These are phyloP conservation scores for Ceratocystis papillata DNA, from an alignment of 2,329 filamentous ascomycete species.

Conservation along the genomic window DNA sequence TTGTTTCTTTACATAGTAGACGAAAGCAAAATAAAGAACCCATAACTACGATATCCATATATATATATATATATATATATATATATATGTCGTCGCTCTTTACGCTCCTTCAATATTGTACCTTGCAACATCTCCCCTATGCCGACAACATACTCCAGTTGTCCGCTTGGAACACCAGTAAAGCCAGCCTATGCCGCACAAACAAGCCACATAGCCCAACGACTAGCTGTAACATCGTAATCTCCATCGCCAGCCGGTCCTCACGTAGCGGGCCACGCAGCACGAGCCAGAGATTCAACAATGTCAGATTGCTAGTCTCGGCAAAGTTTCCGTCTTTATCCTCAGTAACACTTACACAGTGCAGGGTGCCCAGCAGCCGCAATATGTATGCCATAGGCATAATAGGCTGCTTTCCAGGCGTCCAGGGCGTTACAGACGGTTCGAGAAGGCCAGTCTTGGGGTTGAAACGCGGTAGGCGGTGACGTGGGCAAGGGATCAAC, in stretches of 20 bases:
- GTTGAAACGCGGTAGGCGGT: constrained; percentile 84
- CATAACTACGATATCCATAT: background rate
- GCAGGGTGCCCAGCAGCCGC: constrained; percentile 56
- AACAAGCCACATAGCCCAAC: constrained; percentile 76
- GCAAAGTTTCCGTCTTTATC: constrained; percentile 60
- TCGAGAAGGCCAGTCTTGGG: constrained; percentile 73
- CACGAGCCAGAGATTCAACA: constrained; percentile 92
- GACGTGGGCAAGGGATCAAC: constrained; percentile 80
- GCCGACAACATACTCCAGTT: constrained; percentile 39
- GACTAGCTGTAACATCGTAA: constrained; percentile 65
- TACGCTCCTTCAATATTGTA: background rate
- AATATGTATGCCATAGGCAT: constrained; percentile 52
- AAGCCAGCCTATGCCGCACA: constrained; percentile 71
- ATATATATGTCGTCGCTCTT: too few species aligned
- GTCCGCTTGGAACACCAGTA: constrained; percentile 82
- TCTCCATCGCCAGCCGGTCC: constrained; percentile 66
- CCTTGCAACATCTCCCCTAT: background rate
- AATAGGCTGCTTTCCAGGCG: constrained; percentile 54
- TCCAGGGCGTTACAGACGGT: constrained; percentile 71
- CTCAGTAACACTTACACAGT: constrained; percentile 55
- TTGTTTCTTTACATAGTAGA: constrained; percentile 1
- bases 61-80: background rate
- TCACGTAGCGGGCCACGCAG: constrained; percentile 89
- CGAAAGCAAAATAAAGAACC: background rate
- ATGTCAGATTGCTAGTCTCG: constrained; percentile 80